These are phyloP conservation scores for Salix purpurea DNA, from an alignment of 345 rosid genomes.

Conservation along the genomic window DNA sequence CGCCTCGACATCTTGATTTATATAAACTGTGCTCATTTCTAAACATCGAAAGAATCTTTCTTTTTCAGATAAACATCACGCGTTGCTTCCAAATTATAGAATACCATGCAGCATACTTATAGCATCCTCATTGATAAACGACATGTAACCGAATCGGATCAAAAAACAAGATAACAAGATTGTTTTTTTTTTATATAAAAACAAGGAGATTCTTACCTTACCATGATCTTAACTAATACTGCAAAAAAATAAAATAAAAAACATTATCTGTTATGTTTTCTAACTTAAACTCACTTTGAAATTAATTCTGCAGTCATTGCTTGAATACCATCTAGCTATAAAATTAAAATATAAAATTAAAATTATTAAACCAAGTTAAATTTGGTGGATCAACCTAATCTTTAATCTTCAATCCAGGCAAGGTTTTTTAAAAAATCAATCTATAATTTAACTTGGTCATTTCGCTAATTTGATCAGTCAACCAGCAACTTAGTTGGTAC, in stretches of 20 bases:
- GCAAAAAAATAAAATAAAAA: neutral
- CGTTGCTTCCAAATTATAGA: neutral
- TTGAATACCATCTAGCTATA: no score
- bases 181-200: neutral
- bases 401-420: no score
- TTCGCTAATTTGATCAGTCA: no score
- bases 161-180: neutral
- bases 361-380: no score
- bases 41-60: neutral
- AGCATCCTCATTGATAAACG: no score
- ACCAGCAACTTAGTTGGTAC: no score
- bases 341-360: no score
- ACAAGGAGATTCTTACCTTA: slow-evolving; percentile 2
- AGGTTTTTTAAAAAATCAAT: no score
- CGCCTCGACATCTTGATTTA: slow-evolving; percentile 37
- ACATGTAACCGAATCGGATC: neutral
- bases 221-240: slow-evolving; percentile 2
- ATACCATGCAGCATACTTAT: neutral
- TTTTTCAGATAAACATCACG: neutral
- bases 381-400: no score
- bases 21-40: neutral
- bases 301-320: no score
- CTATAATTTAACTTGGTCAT: no score
- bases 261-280: neutral
- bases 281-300: no score